Conservation (phyloP, 176 grass and related monocot genomes). For the Paspalum vaginatum region DNA sequence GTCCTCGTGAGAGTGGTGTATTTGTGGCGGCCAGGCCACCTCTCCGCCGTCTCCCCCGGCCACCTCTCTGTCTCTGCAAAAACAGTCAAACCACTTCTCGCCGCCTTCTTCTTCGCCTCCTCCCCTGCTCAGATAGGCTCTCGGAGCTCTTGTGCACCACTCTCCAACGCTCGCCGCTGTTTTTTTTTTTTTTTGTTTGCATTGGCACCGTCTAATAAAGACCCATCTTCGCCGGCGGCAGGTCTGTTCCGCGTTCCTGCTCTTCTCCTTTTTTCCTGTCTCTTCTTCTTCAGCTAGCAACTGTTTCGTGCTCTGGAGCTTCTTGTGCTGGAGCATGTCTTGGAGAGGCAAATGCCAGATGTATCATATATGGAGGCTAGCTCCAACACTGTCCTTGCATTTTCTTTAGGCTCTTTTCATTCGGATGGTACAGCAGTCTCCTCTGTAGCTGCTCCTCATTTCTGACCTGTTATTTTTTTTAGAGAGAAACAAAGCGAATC, state of each 20-base stretch:
- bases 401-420: background rate
- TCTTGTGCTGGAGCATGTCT: background rate
- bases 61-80: background rate
- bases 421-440: slow-evolving; percentile 9
- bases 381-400: slow-evolving; percentile 9
- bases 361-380: background rate
- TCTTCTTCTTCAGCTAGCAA: background rate
- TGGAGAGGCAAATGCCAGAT: background rate
- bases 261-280: background rate
- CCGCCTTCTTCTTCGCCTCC: background rate
- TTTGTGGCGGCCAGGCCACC: slow-evolving; percentile 18
- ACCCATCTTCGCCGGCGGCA: background rate
- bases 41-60: too few species aligned
- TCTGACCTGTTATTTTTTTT: background rate
- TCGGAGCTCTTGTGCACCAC: slow-evolving; percentile 9
- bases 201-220: too few species aligned
- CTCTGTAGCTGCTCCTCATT: slow-evolving; percentile 6
- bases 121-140: slow-evolving; percentile 18
- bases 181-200: too few species aligned
- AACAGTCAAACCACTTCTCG: slow-evolving; percentile 35
- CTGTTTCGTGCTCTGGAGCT: background rate
- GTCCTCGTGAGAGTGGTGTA: background rate
- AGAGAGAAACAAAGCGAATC: too few species aligned
- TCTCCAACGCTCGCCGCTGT: slow-evolving; percentile 3
- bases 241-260: slow-evolving; percentile 5